These are phyloP conservation scores for Aspergillus brasiliensis DNA, from an alignment of 2,329 filamentous ascomycete genomes.

Conservation along the genomic window DNA sequence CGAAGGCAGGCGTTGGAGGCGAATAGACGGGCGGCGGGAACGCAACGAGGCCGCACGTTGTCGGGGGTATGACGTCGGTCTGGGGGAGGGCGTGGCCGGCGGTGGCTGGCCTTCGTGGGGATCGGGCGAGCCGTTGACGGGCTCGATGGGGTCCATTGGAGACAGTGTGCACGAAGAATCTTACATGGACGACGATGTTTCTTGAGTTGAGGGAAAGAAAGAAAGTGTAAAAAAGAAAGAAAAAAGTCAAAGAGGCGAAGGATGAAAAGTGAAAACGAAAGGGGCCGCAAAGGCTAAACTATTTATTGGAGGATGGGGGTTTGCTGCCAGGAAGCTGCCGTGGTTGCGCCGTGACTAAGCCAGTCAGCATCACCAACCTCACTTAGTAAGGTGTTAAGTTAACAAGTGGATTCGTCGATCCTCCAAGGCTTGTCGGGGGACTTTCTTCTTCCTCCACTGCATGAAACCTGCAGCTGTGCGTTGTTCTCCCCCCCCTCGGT, in stretches of 20 bases:
- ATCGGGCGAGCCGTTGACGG: slow-evolving; percentile 25
- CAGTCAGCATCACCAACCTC: not conserved
- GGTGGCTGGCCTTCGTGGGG: slow-evolving; percentile 17
- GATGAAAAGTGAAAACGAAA: not conserved
- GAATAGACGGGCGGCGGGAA: slow-evolving; percentile 36
- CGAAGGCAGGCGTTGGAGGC: slow-evolving; percentile 26
- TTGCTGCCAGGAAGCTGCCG: not conserved
- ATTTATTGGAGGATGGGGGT: not conserved
- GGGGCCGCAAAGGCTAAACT: not conserved
- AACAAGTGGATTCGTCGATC: not conserved
- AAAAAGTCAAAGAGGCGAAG: not conserved
- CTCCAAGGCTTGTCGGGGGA: not conserved
- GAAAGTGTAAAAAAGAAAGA: not conserved
- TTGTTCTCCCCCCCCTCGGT: too few relatives aligned
- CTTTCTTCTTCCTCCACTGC: too few relatives aligned
- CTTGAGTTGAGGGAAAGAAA: not conserved
- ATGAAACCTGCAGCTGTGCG: too few relatives aligned
- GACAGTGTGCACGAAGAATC: not conserved
- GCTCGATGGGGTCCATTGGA: slow-evolving; percentile 44
- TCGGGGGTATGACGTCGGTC: slow-evolving; percentile 25
- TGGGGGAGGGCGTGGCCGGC: slow-evolving; percentile 17
- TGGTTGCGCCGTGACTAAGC: slow-evolving; percentile 9
- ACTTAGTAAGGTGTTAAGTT: not conserved
- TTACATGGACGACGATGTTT: slow-evolving; percentile 4
- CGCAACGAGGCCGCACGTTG: slow-evolving; percentile 27